Evolutionary conservation across 2,329 filamentous ascomycete genomes (phyloP), one percentile per base, ranked within the genome.

Genomic region (Thielaviopsis punctulata): DNA sequence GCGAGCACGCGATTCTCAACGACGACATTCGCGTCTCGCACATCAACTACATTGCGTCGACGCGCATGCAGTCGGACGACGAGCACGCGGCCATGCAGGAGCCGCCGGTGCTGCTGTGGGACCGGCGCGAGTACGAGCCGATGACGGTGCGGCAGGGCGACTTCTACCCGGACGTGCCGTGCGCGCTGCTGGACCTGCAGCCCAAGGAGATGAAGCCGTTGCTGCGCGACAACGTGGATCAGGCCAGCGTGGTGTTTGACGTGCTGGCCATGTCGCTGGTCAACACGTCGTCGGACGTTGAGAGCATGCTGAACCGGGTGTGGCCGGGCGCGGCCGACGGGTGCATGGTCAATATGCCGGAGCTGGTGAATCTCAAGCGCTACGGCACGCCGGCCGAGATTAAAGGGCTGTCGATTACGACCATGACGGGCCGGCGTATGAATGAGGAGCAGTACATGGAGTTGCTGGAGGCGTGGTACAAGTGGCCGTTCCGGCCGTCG

Each of bases 41-140:
- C 52, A 63, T 62, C 53, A 64, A 62, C 58, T 54, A 58, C 9
- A 57, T 59, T 23, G 61, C 62, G 27, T 65, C 69, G 52, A 70
- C 70, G 58, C 53, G 60, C 21, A 62, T 66, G 25, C 59, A 66
- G 47, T 66, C 69, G 25, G 79, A 84, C 59, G 77, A 80, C 60
- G 62, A 71, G 45, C 73, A 76, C 57, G 57, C 73, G 15, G 69
- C 73, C 59, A 62, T 66, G 48, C 68, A 73, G 63, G 59, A 69
- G 0, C 68, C 72, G 1, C 74, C 78, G 0, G 59, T 72, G 1
- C 63, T 90, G 3, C 59, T 70, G 23, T 89, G 81, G 78, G 86
- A 94, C 63, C 72, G 75, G 1, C 79, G 88, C 15, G 66, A 69
- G 1, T 79, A 77, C 59, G 86, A 94, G 59, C 84, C 86, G 0